Evolutionary conservation across 306 rosid species (phyloP), one percentile per base, ranked within the genome.

Genomic region (Cucumis melo): DNA sequence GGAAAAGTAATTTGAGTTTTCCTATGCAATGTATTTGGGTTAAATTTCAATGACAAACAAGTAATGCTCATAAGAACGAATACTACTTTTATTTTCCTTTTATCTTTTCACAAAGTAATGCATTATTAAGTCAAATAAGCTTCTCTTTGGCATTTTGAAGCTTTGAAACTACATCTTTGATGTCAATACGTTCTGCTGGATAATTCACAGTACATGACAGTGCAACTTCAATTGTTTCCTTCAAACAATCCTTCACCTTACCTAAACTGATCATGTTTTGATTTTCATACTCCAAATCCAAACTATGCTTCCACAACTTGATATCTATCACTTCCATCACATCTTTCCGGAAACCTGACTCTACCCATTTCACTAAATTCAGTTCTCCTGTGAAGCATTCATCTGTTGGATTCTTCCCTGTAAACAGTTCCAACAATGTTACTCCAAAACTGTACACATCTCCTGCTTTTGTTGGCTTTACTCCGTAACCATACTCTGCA

Each of bases 371-470:
- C 77, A 80, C 80, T 7, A 91, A 78, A 84, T 73, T 84, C 46
- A 73, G 56, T 16, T 84, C 90, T 42, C 84, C 95, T 3, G 50
- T 80, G 82, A 91, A 91, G 36, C 77, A 63, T 27, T 87, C 90
- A 60, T 87, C 81, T 19, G 83, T 88, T 36, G 97, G 92, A 34
- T 85, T 80, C 78, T 79, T 91, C 10, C 97, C 88, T 5, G 87
- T 79, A 9, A 89, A 85, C 8, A 91, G 85, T 72, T 89, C 88
- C 6, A 91, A 78, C 79, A 91, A 51, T 82, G 83, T 83, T 60
- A 89, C 77, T 13, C 97, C 95, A 38, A 88, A 89, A 72, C 97
- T 89, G 41, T 91, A 91, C 41, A 88, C 86, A 81, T 91, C 97
- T 73, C 95, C 97, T 14, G 87, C 84, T n/a, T 80, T 80, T 7